Percentiles rank a stretch among this genome's conserved stretches.
phyloP scores from a whole-genome alignment of 1,284 basidiomycete species.

The Inonotus hispidus region DNA sequence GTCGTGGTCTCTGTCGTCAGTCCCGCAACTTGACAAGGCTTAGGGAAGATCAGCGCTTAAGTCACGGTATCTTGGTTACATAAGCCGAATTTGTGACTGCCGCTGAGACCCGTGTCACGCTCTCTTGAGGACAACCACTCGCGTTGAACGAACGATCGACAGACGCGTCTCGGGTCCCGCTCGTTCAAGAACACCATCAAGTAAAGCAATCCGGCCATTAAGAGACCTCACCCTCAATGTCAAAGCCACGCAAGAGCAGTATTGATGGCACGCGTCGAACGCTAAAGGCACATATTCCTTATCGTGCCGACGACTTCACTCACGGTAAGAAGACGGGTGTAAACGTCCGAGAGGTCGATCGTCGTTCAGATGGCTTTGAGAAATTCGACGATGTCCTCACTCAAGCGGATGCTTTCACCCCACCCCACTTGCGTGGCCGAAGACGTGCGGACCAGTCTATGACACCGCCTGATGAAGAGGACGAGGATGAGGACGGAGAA shows the following conservation, averaged over 20 bases:
- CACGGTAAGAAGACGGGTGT: conserved; percentile 76
- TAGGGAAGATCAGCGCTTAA: background rate
- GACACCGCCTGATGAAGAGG: conserved; percentile 31
- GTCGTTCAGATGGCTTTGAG: conserved; percentile 81
- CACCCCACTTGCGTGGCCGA: conserved; percentile 43
- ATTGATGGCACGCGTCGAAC: conserved; percentile 30
- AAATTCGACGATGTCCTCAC: conserved; percentile 71
- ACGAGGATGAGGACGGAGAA: conserved; percentile 49
- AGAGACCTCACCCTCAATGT: conserved; percentile 3
- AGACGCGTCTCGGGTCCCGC: background rate
- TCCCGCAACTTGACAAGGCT: too few relatives aligned
- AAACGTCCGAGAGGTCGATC: conserved; percentile 58
- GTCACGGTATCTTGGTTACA: conserved; percentile 5
- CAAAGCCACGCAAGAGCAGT: conserved; percentile 32
- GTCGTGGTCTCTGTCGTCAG: conserved; percentile 11
- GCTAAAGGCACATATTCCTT: conserved; percentile 63
- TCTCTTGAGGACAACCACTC: background rate
- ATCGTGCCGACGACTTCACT: conserved; percentile 63
- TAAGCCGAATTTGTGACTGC: background rate
- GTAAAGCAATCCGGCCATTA: background rate
- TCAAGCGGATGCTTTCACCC: conserved; percentile 61
- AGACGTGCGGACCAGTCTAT: conserved; percentile 33
- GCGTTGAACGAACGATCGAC: background rate
- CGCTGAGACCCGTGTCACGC: background rate
- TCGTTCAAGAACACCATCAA: background rate